Evolutionary conservation across 345 rosid species (phyloP).

Genomic region (Eucalyptus albens): DNA sequence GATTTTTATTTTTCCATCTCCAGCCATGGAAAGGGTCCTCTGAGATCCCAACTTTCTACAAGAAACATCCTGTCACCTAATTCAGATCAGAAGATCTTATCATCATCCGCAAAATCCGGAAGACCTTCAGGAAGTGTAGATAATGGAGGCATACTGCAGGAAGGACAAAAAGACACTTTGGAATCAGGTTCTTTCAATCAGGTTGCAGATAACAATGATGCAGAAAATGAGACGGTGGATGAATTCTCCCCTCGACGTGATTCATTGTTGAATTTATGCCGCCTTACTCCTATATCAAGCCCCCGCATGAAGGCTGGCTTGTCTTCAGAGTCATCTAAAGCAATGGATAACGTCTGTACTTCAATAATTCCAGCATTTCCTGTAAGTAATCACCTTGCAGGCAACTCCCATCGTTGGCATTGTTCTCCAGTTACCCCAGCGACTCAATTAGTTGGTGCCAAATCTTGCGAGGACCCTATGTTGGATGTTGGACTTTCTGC

Average conservation of each 20-base stretch:
- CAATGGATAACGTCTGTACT: slow-evolving; percentile 4
- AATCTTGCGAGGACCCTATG: slow-evolving; percentile 8
- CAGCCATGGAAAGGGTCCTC: slow-evolving; percentile 29
- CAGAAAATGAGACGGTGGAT: slow-evolving; percentile 1
- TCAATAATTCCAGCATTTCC: slow-evolving; percentile 7
- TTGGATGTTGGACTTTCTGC: slow-evolving; percentile 2
- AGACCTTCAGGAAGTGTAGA: slow-evolving; percentile 10
- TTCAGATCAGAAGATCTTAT: slow-evolving; percentile 11
- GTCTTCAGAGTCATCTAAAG: slow-evolving; percentile 19
- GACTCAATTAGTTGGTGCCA: slow-evolving; percentile 9
- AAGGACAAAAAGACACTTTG: slow-evolving; percentile 6
- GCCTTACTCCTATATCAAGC: slow-evolving; percentile 10
- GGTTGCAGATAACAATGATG: slow-evolving; percentile 5
- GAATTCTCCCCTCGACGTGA: slow-evolving; percentile 9
- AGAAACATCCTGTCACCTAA: slow-evolving; percentile 15
- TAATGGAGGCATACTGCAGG: slow-evolving; percentile 3
- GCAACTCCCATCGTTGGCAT: slow-evolving; percentile 15
- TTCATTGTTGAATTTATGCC: slow-evolving; percentile 11
- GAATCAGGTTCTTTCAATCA: neutral
- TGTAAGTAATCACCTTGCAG: slow-evolving; percentile 9
- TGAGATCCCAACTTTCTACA: slow-evolving; percentile 10
- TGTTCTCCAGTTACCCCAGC: slow-evolving; percentile 24
- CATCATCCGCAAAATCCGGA: slow-evolving; percentile 7
- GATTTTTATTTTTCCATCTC: neutral
- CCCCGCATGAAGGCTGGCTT: neutral